A percentile compares a stretch with the other conserved stretches of the same genome.
Conservation (phyloP, 1,284 basidiomycete species). For the Rhizoctonia solani region DNA sequence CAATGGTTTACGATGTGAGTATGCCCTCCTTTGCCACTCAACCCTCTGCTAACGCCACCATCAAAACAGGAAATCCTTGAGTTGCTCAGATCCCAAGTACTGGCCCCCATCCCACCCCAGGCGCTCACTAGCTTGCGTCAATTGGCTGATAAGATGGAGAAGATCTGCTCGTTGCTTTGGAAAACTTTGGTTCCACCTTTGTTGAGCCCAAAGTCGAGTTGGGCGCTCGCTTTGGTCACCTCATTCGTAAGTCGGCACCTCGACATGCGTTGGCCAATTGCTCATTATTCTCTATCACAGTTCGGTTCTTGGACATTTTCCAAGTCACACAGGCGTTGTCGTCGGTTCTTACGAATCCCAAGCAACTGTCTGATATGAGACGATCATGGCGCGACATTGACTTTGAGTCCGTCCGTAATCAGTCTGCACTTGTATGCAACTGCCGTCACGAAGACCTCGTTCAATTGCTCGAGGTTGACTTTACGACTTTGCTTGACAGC, state of each 20-base stretch:
- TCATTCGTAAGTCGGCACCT: conserved; percentile 84
- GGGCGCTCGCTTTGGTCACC: conserved; percentile 83
- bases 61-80: conserved; percentile 77
- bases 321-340: conserved; percentile 85
- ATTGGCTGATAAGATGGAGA: conserved; percentile 89
- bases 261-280: conserved; percentile 15
- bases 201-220: conserved; percentile 87
- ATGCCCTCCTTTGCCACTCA: conserved; percentile 38
- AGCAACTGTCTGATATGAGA: conserved; percentile 82
- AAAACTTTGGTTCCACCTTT: conserved; percentile 84
- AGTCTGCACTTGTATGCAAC: conserved; percentile 87
- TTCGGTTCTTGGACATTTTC: conserved; percentile 86
- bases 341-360: conserved; percentile 81
- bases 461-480: conserved; percentile 81
- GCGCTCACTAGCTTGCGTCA: conserved; percentile 73
- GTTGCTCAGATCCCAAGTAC: conserved; percentile 77
- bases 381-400: conserved; percentile 84
- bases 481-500: conserved; percentile 72
- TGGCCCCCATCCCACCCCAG: conserved; percentile 70
- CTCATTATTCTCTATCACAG: conserved; percentile 47
- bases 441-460: conserved; percentile 86
- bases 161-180: conserved; percentile 79
- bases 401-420: conserved; percentile 86
- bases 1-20: conserved; percentile 84
- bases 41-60: conserved; percentile 11